Conservation (phyloP, 306 rosid species). For the Luffa acutangula region DNA sequence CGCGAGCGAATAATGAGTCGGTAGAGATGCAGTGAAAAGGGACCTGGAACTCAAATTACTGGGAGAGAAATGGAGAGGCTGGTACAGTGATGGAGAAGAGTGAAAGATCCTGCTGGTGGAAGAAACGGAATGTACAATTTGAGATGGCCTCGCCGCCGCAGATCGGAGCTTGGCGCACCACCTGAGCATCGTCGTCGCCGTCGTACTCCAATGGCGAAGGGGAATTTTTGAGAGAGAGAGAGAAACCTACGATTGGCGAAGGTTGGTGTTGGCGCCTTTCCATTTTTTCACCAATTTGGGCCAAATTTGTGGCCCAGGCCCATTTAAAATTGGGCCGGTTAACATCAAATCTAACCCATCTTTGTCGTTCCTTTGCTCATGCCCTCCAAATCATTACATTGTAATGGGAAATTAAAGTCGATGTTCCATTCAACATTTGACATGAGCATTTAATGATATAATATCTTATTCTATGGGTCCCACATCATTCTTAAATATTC, state of each 20-base stretch:
- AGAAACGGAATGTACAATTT: constrained; percentile 20
- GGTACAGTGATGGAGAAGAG: constrained; percentile 26
- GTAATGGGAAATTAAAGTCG: too few relatives aligned
- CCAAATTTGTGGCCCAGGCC: neutral
- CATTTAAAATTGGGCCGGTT: neutral
- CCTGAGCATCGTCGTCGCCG: constrained; percentile 46
- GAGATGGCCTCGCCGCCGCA: constrained; percentile 30
- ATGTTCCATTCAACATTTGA: too few relatives aligned
- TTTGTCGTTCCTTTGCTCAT: too few relatives aligned
- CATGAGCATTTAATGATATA: too few relatives aligned
- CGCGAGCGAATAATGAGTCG: constrained; percentile 15
- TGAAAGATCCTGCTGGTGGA: constrained; percentile 44
- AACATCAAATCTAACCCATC: neutral
- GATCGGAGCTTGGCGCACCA: constrained; percentile 42
- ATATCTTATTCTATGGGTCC: too few relatives aligned
- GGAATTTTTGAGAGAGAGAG: neutral
- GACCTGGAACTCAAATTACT: constrained; percentile 22
- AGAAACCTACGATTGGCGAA: neutral
- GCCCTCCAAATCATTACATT: too few relatives aligned
- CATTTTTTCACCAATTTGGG: neutral
- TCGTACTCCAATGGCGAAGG: neutral
- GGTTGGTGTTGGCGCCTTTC: neutral
- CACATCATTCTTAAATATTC: too few relatives aligned
- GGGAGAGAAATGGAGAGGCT: constrained; percentile 33
- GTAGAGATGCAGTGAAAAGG: constrained; percentile 26